These are phyloP conservation scores for Takashimella koratensis DNA, from an alignment of 1,284 basidiomycete species.

Conservation along the genomic window DNA sequence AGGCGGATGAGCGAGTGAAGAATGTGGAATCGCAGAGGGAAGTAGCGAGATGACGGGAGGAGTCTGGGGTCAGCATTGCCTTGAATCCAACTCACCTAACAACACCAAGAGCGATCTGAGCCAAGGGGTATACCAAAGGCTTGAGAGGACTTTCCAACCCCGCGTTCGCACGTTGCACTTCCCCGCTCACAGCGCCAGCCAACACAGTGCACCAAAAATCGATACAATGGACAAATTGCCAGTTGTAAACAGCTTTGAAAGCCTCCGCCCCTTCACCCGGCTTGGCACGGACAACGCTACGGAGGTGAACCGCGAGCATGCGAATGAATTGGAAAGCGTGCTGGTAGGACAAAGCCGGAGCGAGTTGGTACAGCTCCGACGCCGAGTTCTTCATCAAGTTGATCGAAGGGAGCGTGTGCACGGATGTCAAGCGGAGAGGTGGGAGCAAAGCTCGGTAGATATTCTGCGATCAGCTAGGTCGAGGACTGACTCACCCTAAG, in stretches of 20 bases:
- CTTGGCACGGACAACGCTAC: slow-evolving; percentile 55
- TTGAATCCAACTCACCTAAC: slow-evolving; percentile 63
- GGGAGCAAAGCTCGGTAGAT: slow-evolving; percentile 76
- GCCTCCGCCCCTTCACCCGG: slow-evolving; percentile 61
- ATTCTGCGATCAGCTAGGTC: slow-evolving; percentile 1
- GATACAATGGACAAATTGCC: slow-evolving; percentile 94
- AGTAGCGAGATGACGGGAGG: slow-evolving; percentile 74
- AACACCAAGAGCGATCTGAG: slow-evolving; percentile 89
- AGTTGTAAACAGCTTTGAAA: slow-evolving; percentile 92
- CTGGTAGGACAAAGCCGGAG: slow-evolving; percentile 63
- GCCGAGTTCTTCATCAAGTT: slow-evolving; percentile 99
- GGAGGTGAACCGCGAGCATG: slow-evolving; percentile 87
- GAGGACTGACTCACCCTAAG: slow-evolving; percentile 62
- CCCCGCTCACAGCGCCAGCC: slow-evolving; percentile 68
- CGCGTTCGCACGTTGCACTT: slow-evolving; percentile 55
- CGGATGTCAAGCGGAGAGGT: slow-evolving; percentile 68
- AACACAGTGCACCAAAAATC: slow-evolving; percentile 96
- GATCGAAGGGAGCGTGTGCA: slow-evolving; percentile 86
- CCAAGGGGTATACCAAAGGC: slow-evolving; percentile 88
- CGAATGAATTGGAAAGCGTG: slow-evolving; percentile 97
- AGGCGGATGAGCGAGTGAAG: slow-evolving; percentile 68
- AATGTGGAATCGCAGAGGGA: slow-evolving; percentile 74
- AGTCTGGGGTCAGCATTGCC: slow-evolving; percentile 56
- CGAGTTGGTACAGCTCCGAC: slow-evolving; percentile 80
- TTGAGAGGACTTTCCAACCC: slow-evolving; percentile 72